phyloP scores from a whole-genome alignment of 1,139 yeast genomes.

The Yamadazyma songkhlaensis region DNA sequence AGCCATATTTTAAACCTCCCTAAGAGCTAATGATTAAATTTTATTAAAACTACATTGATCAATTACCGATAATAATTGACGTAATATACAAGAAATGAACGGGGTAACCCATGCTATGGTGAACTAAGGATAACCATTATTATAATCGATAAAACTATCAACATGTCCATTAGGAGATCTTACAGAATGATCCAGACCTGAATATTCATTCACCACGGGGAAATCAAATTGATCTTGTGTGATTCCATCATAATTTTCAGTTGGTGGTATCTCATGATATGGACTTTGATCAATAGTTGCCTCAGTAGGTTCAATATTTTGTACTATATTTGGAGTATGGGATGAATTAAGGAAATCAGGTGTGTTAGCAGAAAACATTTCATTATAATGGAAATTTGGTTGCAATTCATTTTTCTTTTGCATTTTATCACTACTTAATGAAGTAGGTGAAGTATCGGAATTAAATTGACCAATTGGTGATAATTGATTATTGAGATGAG shows the following conservation, averaged over 20 bases:
- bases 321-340: constrained; percentile 21
- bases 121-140: constrained; percentile 14
- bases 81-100: constrained; percentile 1
- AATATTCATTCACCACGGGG: constrained; percentile 17
- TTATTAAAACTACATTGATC: constrained; percentile 1
- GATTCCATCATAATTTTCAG: constrained; percentile 12
- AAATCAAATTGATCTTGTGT: constrained; percentile 17
- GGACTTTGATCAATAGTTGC: neutral
- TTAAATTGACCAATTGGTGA: constrained; percentile 27
- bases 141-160: constrained; percentile 28
- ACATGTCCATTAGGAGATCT: constrained; percentile 14
- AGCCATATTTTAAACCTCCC: no score
- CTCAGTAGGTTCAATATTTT: neutral
- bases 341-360: constrained; percentile 29
- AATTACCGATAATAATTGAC: neutral
- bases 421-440: constrained; percentile 17
- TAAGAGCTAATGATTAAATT: no score
- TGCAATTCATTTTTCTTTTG: constrained; percentile 11
- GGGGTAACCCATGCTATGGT: neutral
- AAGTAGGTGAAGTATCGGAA: constrained; percentile 23
- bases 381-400: constrained; percentile 16
- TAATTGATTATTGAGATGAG: constrained; percentile 16
- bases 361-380: constrained; percentile 25
- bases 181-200: constrained; percentile 16
- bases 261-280: constrained; percentile 6